Base-by-base conservation (phyloP, 495 filamentous ascomycete genomes). In the Annulohypoxylon stygium region DNA sequence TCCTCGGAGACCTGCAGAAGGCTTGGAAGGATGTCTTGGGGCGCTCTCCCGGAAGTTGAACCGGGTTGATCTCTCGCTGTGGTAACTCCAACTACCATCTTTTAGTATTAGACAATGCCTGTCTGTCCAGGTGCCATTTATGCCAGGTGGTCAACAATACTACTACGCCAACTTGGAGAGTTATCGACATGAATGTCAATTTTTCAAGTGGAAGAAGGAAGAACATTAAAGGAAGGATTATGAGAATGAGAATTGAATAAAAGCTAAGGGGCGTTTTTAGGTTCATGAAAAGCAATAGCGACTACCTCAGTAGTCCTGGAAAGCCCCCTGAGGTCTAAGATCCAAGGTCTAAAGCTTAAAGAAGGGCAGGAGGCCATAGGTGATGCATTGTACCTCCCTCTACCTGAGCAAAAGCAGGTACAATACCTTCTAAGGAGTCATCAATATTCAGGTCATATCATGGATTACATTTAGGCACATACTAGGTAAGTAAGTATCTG, bases 281-380 rank as follows among this genome's bases (percentile, higher is more conserved):
- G 62, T 65, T 65, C 30, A 23, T 25, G 51, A 65, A 65, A 45
- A 65, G 36, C 51, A 55, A 14, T 43, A 50, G 34, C 4, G 36
- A 47, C 55, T 45, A 12, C 53, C 50, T 43, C 12, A n/a, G 39
- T 0, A 43, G 39, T 43, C 12, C 30, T 30, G 30, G 30, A 30
- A 30, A 30, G 30, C 30, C 3, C 30, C 30, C 2, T 30, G 30
- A 30, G 30, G 30, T 30, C 30, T 30, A 30, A 30, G 39, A 14
- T 14, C 39, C n/a, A 43, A 43, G 39, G 14, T n/a, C 14, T 57
- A 37, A 65, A 47, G 50, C 43, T 65, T 43, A 43, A 54, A 54
- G 43, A 47, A 25, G 16, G 25, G 62, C 10, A 45, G 36, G 41
- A 30, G 41, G 26, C 7, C 53, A n/a, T 37, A 20, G 33, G 26